Evolutionary conservation across 192 early-diverging fungal genomes (phyloP).

Genomic region (Linnemannia zychae): DNA sequence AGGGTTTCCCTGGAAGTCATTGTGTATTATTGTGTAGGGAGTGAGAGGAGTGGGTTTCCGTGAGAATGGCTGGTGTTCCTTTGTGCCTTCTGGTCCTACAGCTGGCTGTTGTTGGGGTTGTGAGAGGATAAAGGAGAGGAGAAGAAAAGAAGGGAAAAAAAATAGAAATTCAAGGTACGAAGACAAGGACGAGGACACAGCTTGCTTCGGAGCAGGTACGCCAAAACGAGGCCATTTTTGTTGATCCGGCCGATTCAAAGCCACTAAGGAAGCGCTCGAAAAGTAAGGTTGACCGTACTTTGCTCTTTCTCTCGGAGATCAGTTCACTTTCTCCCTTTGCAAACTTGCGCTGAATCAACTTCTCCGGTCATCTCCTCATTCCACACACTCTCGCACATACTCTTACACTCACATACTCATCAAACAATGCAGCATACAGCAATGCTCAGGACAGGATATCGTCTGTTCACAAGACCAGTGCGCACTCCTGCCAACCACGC

Average conservation of each 20-base stretch:
- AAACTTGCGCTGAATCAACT: background rate
- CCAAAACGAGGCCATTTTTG: conserved; percentile 5
- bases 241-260: conserved; percentile 10
- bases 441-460: conserved; percentile 12
- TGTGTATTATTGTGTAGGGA: background rate
- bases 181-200: background rate
- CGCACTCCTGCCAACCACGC: background rate
- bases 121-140: conserved; percentile 14
- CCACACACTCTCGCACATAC: no score
- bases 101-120: no score
- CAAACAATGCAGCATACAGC: background rate
- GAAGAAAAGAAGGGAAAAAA: background rate
- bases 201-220: conserved; percentile 15
- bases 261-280: background rate
- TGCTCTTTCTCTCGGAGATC: conserved; percentile 13
- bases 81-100: no score
- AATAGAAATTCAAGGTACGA: background rate
- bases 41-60: no score
- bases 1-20: conserved; percentile 39
- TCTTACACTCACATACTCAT: background rate
- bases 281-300: background rate
- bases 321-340: background rate
- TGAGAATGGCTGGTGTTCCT: background rate
- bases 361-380: background rate
- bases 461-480: background rate